Evolutionary conservation across 148 eudicot genomes (phyloP).

Genomic region (Chenopodium berlandieri): DNA sequence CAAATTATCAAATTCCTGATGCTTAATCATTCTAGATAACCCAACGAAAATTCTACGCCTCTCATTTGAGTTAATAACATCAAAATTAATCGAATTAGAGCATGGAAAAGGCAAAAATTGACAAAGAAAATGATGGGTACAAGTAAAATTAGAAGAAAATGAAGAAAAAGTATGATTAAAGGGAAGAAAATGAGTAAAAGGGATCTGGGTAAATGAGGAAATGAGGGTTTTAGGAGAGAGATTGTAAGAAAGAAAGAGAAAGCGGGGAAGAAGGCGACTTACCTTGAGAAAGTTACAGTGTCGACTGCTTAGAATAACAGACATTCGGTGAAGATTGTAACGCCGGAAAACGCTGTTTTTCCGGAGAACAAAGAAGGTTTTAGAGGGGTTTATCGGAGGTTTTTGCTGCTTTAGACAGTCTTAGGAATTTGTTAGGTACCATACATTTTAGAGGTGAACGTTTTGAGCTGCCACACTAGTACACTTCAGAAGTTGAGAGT

Average conservation of each 20-base stretch:
- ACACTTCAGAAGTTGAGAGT: too few relatives aligned
- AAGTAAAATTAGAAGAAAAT: slow-evolving; percentile 15
- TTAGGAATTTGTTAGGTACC: too few relatives aligned
- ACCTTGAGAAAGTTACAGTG: slow-evolving; percentile 39
- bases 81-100: slow-evolving; percentile 20
- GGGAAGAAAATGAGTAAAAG: slow-evolving; percentile 16
- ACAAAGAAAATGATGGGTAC: slow-evolving; percentile 36
- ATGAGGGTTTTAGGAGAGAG: slow-evolving; percentile 24
- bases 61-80: slow-evolving; percentile 57
- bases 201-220: slow-evolving; percentile 23
- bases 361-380: neutral
- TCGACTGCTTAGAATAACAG: slow-evolving; percentile 34
- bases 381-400: slow-evolving; percentile 13
- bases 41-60: slow-evolving; percentile 53
- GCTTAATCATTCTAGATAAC: slow-evolving; percentile 50
- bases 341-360: slow-evolving; percentile 18
- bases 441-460: too few relatives aligned
- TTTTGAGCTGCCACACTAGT: too few relatives aligned
- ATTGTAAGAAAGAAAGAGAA: slow-evolving; percentile 10
- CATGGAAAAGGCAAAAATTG: slow-evolving; percentile 55
- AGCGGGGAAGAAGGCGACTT: slow-evolving; percentile 23
- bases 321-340: slow-evolving; percentile 38
- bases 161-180: slow-evolving; percentile 19
- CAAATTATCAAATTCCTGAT: slow-evolving; percentile 32
- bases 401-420: neutral